Evolutionary conservation across 768 basidiomycete genomes (phyloP).

Genomic region (Mycena vitilis): DNA sequence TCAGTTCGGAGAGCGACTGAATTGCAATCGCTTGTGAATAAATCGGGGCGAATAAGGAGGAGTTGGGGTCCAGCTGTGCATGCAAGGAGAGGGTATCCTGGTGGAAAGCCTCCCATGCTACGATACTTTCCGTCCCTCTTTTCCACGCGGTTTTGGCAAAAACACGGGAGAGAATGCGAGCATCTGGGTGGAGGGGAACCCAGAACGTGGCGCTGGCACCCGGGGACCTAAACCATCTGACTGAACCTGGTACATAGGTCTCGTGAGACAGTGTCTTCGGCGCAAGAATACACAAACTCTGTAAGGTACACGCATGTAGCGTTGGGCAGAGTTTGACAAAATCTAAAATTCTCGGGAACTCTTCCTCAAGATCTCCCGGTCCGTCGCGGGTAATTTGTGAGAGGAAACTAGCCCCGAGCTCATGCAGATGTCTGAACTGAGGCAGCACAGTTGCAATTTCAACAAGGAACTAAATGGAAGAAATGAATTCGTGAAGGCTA

Average conservation of each 20-base stretch:
- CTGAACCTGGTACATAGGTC: neutral
- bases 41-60: neutral
- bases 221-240: slow-evolving; percentile 3
- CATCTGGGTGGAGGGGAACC: slow-evolving; percentile 9
- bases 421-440: slow-evolving; percentile 3
- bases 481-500: neutral
- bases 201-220: slow-evolving; percentile 2
- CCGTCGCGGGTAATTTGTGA: neutral
- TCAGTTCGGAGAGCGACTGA: neutral
- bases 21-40: slow-evolving; percentile 4
- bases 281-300: slow-evolving; percentile 1
- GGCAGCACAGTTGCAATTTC: slow-evolving; percentile 3
- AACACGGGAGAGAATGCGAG: neutral
- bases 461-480: slow-evolving; percentile 1
- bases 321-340: slow-evolving; percentile 6
- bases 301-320: slow-evolving; percentile 3
- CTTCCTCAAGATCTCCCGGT: neutral
- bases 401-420: neutral
- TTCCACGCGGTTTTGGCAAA: neutral
- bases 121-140: neutral
- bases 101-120: neutral
- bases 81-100: neutral
- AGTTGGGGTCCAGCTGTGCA: neutral
- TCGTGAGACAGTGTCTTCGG: neutral
- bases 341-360: slow-evolving; percentile 1